Evolutionary conservation across 108 stramenopile species (phyloP).

Genomic region (Pseudonitzschia delicatissima): DNA sequence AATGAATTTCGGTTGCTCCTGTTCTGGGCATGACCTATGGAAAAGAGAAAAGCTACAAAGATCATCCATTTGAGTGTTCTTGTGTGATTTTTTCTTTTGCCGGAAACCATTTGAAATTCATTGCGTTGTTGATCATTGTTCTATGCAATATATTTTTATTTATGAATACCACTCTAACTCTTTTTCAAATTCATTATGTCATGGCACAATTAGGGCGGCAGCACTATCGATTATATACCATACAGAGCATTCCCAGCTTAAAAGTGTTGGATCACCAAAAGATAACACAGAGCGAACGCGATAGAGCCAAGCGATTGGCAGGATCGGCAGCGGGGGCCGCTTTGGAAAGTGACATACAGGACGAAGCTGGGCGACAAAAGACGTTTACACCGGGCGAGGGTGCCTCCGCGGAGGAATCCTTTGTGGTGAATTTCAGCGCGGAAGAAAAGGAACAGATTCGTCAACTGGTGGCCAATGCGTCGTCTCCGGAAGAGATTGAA

Average conservation of each 20-base stretch:
- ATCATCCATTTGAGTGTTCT: too few relatives aligned
- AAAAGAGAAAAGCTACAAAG: too few relatives aligned
- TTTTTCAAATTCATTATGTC: constrained; percentile 4
- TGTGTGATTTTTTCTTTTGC: too few relatives aligned
- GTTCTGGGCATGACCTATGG: too few relatives aligned
- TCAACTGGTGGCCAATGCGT: constrained; percentile 74
- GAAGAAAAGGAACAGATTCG: constrained; percentile 79
- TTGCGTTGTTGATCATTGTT: too few relatives aligned
- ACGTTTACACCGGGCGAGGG: constrained; percentile 84
- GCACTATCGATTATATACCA: constrained; percentile 69
- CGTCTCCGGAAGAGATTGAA: constrained; percentile 72
- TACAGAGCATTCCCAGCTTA: constrained; percentile 66
- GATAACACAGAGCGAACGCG: constrained; percentile 70
- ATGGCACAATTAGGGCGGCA: constrained; percentile 62
- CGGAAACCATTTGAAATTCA: too few relatives aligned
- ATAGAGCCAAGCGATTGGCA: constrained; percentile 71
- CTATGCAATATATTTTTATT: too few relatives aligned
- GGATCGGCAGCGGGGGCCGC: constrained; percentile 82
- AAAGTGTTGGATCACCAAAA: constrained; percentile 70
- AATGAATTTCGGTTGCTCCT: too few relatives aligned
- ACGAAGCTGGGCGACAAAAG: constrained; percentile 49
- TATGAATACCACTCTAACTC: too few relatives aligned
- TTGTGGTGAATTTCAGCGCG: constrained; percentile 61
- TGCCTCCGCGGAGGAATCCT: constrained; percentile 62
- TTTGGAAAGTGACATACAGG: constrained; percentile 71